Base-by-base conservation (phyloP, 805 yeast species). In the Hyphopichia homilentoma region DNA sequence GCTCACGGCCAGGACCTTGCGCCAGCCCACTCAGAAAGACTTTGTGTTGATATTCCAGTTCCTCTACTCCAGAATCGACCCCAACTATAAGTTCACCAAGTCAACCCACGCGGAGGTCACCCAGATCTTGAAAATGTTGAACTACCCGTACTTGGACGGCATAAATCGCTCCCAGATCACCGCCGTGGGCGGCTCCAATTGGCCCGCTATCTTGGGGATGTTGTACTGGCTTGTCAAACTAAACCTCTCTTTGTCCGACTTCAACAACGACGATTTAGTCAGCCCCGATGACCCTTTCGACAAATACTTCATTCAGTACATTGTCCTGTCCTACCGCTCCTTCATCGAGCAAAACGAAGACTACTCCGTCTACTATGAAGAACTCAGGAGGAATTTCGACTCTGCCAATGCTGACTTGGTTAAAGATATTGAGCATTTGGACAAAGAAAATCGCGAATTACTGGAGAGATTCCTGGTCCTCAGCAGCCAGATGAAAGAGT, bases 141-240 rank as follows among this genome's bases (percentile, higher is more conserved):
- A 75, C 30, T 88, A 88, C 47, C 96, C 97, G 2, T 86, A 81
- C 52, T 56, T 86, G 36, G 94, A 84, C 25, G 66, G 84, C 0
- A 79, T 89, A 24, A 84, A 82, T 54, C 81, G 88, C 48, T 81
- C 93, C 1, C 94, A 86, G 51, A 80, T 88, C 23, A 77, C 88
- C 23, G 96, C 96, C 0, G 96, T 86, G 8, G 96, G 96, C 5
- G 95, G 95, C 2, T 79, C 82, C 30, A 79, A 79, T 43, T 88
- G 96, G 96, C 87, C 85, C 8, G 72, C 73, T 6, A 84, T 86
- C 43, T 55, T 88, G 25, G 95, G 93, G 1, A 76, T 89, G 73
- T 60, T 88, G 15, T 79, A 82, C 52, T 88, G 96, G 96, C 53
- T 88, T 27, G 77, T 82, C 4, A 76, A 77, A 41, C 65, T 77